Evolutionary conservation across 441 rosid genomes (phyloP).

Genomic region (Croton setiger): DNA sequence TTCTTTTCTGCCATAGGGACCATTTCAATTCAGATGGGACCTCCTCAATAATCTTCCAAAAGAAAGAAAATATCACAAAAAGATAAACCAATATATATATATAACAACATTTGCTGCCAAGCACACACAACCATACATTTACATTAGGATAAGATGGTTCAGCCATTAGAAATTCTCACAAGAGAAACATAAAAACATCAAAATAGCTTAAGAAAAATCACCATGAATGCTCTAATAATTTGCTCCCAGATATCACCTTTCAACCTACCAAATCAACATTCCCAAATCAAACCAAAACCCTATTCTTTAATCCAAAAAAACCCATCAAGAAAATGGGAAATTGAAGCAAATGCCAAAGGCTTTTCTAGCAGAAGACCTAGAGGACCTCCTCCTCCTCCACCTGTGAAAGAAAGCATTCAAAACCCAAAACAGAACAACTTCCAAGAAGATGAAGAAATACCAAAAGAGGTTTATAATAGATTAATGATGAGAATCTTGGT

Average conservation of each 20-base stretch:
- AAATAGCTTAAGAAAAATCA: conserved; percentile 1
- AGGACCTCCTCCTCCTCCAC: conserved; percentile 5
- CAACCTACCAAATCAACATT: conserved; percentile 24
- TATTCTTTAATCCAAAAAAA: conserved; percentile 5
- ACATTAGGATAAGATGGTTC: conserved; percentile 34
- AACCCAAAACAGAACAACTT: conserved; percentile 7
- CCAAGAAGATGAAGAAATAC: conserved; percentile 47
- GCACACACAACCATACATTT: conserved; percentile 25
- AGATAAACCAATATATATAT: conserved; percentile 13
- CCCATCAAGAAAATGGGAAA: conserved; percentile 27
- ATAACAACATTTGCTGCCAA: background rate
- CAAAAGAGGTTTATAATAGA: conserved; percentile 58
- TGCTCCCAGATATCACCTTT: conserved; percentile 27
- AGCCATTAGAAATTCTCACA: conserved; percentile 2
- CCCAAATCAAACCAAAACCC: conserved; percentile 19
- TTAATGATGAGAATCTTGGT: conserved; percentile 43
- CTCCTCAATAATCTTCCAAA: conserved; percentile 3
- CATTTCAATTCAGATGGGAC: too few relatives aligned
- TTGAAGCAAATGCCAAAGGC: conserved; percentile 53
- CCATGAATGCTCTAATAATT: conserved; percentile 41
- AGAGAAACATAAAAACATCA: background rate
- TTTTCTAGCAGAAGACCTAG: conserved; percentile 25
- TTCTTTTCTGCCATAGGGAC: too few relatives aligned
- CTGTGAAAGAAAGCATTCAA: conserved; percentile 8
- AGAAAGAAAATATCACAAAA: conserved; percentile 15